A percentile compares a stretch with the other conserved stretches of the same genome.
phyloP scores from a whole-genome alignment of 768 basidiomycete species.

The Mycena filopes region DNA sequence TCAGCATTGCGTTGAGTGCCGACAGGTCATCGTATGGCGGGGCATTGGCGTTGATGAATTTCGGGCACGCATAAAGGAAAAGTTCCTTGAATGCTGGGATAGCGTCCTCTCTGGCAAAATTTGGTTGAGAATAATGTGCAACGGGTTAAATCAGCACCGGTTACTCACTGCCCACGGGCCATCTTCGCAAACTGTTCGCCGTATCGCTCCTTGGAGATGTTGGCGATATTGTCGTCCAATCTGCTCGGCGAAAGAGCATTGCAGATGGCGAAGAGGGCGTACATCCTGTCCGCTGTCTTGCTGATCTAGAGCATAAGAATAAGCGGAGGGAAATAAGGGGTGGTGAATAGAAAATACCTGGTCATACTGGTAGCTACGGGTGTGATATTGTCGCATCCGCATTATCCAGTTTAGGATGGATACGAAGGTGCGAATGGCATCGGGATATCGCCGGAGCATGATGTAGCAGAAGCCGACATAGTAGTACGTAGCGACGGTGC shows the following conservation, averaged over 20 bases:
- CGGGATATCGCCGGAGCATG: constrained; percentile 93
- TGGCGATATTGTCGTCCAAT: constrained; percentile 94
- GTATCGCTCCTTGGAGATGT: constrained; percentile 91
- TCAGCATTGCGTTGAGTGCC: constrained; percentile 62
- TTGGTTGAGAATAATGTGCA: constrained; percentile 6
- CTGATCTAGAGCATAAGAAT: constrained; percentile 70
- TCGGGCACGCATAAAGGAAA: constrained; percentile 94
- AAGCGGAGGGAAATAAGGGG: constrained; percentile 5
- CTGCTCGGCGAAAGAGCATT: constrained; percentile 92
- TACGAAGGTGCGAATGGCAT: constrained; percentile 94
- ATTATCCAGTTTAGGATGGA: constrained; percentile 95
- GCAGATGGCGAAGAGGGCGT: constrained; percentile 94
- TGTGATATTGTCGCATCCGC: constrained; percentile 97
- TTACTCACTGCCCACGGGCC: constrained; percentile 73
- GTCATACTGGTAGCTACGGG: constrained; percentile 95
- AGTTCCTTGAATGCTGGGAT: constrained; percentile 89
- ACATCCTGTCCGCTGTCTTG: constrained; percentile 98
- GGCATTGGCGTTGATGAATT: constrained; percentile 95
- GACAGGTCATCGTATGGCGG: constrained; percentile 90
- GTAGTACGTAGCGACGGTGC: constrained; percentile 94
- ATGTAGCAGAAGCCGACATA: constrained; percentile 98
- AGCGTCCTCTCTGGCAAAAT: constrained; percentile 67
- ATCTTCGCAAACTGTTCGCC: constrained; percentile 92
- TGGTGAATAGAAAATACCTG: constrained; percentile 62
- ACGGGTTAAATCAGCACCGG: neutral